A percentile compares a stretch with the other conserved stretches of the same genome.
phyloP scores from a whole-genome alignment of 257 asterid genomes.

The Datura wrightii region DNA sequence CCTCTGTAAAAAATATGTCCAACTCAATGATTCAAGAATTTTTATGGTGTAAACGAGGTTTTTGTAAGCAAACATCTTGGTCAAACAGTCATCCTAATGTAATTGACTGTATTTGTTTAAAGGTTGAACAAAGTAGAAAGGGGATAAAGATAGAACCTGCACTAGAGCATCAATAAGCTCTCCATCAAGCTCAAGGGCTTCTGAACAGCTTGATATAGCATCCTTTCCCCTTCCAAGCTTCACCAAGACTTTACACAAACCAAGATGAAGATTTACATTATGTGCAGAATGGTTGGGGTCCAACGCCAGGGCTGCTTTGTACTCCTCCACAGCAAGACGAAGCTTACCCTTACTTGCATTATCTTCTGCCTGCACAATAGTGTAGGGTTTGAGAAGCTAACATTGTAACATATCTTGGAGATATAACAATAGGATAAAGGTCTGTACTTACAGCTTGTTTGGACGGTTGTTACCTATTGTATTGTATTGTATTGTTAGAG shows the following conservation, averaged over 20 bases:
- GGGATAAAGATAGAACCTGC: slow-evolving; percentile 56
- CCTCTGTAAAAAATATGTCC: slow-evolving; percentile 54
- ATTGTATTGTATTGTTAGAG: not conserved
- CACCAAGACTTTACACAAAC: slow-evolving; percentile 84
- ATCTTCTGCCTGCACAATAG: slow-evolving; percentile 80
- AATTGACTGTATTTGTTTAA: not conserved
- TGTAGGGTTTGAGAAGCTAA: slow-evolving; percentile 13
- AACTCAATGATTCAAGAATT: not conserved
- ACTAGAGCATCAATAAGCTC: slow-evolving; percentile 84
- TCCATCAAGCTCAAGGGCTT: slow-evolving; percentile 79
- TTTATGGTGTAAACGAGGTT: slow-evolving; percentile 1
- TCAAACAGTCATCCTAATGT: not conserved
- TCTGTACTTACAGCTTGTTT: slow-evolving; percentile 22
- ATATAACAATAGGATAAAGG: not conserved
- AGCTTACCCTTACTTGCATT: slow-evolving; percentile 90
- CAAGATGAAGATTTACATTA: slow-evolving; percentile 83
- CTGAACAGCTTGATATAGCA: slow-evolving; percentile 78
- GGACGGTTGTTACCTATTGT: not conserved
- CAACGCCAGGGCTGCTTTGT: slow-evolving; percentile 73
- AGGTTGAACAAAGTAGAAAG: not conserved
- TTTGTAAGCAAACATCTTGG: not conserved
- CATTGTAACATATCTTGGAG: slow-evolving; percentile 12
- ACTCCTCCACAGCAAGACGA: slow-evolving; percentile 86
- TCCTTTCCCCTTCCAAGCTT: slow-evolving; percentile 92
- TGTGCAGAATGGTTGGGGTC: slow-evolving; percentile 85